Base-by-base conservation (phyloP, 2,329 filamentous ascomycete genomes). In the Bipolaris gigantea region DNA sequence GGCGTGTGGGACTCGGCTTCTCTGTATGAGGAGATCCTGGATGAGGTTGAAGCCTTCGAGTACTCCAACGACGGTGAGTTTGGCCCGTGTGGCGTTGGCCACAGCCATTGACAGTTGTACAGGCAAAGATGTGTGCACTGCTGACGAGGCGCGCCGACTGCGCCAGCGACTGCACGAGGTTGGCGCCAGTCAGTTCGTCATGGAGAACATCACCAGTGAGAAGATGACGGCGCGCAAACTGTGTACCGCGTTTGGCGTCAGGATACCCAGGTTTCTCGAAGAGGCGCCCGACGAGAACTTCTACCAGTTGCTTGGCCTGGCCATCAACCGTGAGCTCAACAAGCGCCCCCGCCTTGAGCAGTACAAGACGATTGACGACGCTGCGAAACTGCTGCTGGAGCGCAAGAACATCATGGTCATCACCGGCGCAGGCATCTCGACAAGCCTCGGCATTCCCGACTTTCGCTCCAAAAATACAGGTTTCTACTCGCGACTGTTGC, bases 351-450 rank as follows among this genome's bases (percentile, higher is more conserved):
- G 96, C 73, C 80, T 97, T 46, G 72, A 80, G 19, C 80, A 87
- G 57, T 92, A 90, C 81, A 96, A 96, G 77, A 87, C 88, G 1
- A 81, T 97, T 48, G 89, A 95, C 60, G 92, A 99, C 75, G 94
- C 90, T 4, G 92, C 94, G 8, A 77, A 81, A 13, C 80, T 99
- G 46, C 82, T 99, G 39, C 81, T 85, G 63, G 83, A 83, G 55
- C 85, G 87, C 53, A 84, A 84, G 63, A 96, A 96, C 73, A 92
- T 99, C 73, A 85, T 99, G 67, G 89, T 97, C 61, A 84, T 99
- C 62, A 97, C 94, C 1, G 94, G 94, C 47, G 94, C 94, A 16
- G 94, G 94, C 62, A 97, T 99, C 63, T 97, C 92, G 23, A 99
- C 94, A 0, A 96, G 91, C 47, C 85, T 99, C 18, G 94, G 94